Conservation (phyloP, 768 basidiomycete genomes). For the Xanthoconium stramineum region DNA sequence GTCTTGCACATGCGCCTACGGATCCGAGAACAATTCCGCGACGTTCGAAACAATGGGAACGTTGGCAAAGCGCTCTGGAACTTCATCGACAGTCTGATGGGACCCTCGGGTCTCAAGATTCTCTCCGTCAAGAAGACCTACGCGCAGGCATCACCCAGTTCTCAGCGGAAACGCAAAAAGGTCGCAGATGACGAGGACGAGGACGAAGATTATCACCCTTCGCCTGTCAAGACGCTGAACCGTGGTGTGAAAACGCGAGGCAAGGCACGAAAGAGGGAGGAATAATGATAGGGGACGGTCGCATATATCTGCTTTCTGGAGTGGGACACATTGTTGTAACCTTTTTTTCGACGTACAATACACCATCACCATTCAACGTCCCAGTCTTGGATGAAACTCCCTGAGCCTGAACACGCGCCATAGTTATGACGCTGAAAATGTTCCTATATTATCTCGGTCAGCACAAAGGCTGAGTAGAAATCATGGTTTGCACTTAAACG, state of each 20-base stretch:
- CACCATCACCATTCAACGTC: not conserved
- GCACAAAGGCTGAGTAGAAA: too few species aligned
- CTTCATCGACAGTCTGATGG: constrained; percentile 43
- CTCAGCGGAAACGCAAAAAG: constrained; percentile 31
- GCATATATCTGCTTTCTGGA: not conserved
- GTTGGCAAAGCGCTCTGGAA: constrained; percentile 59
- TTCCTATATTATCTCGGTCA: too few species aligned
- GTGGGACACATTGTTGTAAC: not conserved
- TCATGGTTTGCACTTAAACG: too few species aligned
- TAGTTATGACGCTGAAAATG: too few species aligned
- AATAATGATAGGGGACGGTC: not conserved
- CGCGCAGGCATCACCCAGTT: constrained; percentile 7
- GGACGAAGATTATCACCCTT: constrained; percentile 48
- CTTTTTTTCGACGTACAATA: not conserved
- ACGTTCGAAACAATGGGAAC: constrained; percentile 60
- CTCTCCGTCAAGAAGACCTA: constrained; percentile 25
- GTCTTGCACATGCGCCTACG: constrained; percentile 54
- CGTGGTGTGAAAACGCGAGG: constrained; percentile 41
- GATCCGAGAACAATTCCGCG: constrained; percentile 54
- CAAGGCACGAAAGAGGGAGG: constrained; percentile 28
- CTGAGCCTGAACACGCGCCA: too few species aligned
- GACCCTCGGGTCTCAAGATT: constrained; percentile 30
- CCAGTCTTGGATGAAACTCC: too few species aligned
- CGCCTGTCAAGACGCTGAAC: constrained; percentile 39
- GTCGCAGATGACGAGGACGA: constrained; percentile 26